Base-by-base conservation (phyloP, 2,329 filamentous ascomycete species). In the Trichoderma gracile region DNA sequence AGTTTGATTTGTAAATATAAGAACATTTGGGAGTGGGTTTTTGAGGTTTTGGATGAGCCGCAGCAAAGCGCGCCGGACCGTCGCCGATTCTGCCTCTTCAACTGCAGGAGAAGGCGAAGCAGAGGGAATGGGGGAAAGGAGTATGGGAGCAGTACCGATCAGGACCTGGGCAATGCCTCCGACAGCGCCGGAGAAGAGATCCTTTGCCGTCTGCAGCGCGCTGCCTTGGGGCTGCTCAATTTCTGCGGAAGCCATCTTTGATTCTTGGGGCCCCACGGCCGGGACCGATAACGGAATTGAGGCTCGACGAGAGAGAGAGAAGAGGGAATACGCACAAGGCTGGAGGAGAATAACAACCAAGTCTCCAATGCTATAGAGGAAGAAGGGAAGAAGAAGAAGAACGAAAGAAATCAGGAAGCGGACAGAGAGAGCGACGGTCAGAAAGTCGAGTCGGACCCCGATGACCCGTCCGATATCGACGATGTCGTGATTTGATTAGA, bases 101-200 rank as follows among this genome's bases (percentile, higher is more conserved):
- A 8, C 6, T 10, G 21, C 15, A 15, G 23, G 45, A 9, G 9
- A 14, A 40, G 46, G 38, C 5, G 2, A 42, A 2, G 27, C 4
- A 7, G 25, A 2, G 17, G 23, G 5, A 17, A 9, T 8, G 21
- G 21, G 42, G 43, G 7, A 12, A 38, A 19, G 9, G 21, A 53
- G 21, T 2, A 10, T 21, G 33, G 47, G 25, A 54, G 1, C 59
- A 79, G n/a, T 80, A 97, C 93, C 94, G 69, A 98, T 84, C 67
- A 99, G 80, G 49, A 99, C 95, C 78, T 99, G 95, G 19, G 95
- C 94, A 71, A 98, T 84, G 71, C 95, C 95, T 68, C 95, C 95
- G 8, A 89, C 90, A 66, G 95, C 95, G 43, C 95, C 95, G 12
- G 95, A 87, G 74, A 94, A 90, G 65, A 99, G 82, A 78, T 99